These are phyloP conservation scores for Linum tenue DNA, from an alignment of 345 rosid genomes.

Conservation along the genomic window DNA sequence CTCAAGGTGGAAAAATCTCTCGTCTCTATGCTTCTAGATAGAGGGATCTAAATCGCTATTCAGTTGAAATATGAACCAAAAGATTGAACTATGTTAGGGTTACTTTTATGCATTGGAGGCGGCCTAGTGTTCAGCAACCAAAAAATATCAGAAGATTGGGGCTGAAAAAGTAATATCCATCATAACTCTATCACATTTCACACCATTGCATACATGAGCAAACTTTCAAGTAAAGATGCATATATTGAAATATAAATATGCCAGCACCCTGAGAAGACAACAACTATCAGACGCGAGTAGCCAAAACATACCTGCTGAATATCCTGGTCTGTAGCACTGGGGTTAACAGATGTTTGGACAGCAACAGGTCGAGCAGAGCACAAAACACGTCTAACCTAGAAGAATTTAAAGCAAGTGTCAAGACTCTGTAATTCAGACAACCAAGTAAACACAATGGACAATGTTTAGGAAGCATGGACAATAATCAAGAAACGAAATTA, in stretches of 20 bases:
- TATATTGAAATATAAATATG: neutral
- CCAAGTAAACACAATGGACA: slow-evolving; percentile 1
- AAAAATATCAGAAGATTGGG: neutral
- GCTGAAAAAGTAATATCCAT: neutral
- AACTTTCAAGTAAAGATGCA: neutral
- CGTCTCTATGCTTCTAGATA: neutral
- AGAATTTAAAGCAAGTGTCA: slow-evolving; percentile 11
- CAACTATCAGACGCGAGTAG: neutral
- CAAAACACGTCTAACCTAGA: slow-evolving; percentile 79
- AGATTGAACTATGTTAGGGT: neutral
- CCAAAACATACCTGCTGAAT: slow-evolving; percentile 66
- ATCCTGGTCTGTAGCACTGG: slow-evolving; percentile 83
- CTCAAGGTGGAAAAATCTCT: neutral
- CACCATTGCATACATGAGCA: neutral
- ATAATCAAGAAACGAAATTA: neutral
- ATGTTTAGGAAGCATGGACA: neutral
- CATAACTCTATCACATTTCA: neutral
- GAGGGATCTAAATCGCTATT: neutral
- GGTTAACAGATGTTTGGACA: slow-evolving; percentile 65
- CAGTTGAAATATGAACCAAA: neutral
- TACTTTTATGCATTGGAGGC: neutral
- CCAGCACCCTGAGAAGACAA: neutral
- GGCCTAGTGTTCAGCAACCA: neutral
- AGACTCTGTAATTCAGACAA: slow-evolving; percentile 7
- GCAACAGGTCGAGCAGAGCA: slow-evolving; percentile 87